phyloP scores from a whole-genome alignment of 139 green algal genomes.

The Chlorella vulgaris region DNA sequence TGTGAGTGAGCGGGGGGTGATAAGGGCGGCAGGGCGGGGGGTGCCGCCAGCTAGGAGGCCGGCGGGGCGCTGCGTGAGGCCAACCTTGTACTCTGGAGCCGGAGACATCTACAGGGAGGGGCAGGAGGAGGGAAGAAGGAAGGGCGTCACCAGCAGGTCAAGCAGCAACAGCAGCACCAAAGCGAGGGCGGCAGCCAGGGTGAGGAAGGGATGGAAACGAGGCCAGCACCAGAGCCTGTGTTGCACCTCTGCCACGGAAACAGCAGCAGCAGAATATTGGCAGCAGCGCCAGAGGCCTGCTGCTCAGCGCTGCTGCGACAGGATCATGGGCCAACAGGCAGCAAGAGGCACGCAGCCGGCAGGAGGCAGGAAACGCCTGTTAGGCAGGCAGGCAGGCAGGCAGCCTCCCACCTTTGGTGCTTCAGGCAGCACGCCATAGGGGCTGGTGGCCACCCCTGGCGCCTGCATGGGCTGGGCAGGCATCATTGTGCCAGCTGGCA shows the following conservation, averaged over 20 bases:
- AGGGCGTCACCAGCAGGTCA: too few relatives aligned
- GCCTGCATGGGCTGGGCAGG: slow-evolving; percentile 20
- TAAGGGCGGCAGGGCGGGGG: slow-evolving; percentile 35
- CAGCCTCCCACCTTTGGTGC: slow-evolving; percentile 37
- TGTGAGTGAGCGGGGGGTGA: slow-evolving; percentile 66
- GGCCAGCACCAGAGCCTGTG: too few relatives aligned
- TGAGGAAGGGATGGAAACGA: too few relatives aligned
- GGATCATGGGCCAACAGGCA: too few relatives aligned
- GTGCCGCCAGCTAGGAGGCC: slow-evolving; percentile 35
- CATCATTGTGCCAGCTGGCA: neutral
- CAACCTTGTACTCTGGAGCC: slow-evolving; percentile 52
- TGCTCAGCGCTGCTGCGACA: too few relatives aligned
- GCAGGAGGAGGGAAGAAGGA: too few relatives aligned
- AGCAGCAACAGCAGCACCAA: too few relatives aligned
- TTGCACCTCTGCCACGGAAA: too few relatives aligned
- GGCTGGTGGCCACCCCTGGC: slow-evolving; percentile 40
- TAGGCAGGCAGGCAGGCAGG: neutral
- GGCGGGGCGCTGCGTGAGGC: slow-evolving; percentile 65
- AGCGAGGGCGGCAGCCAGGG: too few relatives aligned
- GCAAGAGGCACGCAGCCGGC: too few relatives aligned
- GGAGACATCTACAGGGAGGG: slow-evolving; percentile 1
- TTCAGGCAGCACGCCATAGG: slow-evolving; percentile 57
- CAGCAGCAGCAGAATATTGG: too few relatives aligned
- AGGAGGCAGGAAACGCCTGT: slow-evolving; percentile 10
- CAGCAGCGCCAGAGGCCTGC: too few relatives aligned